These are phyloP conservation scores for Pyrus communis DNA, from an alignment of 306 rosid genomes.

Conservation along the genomic window DNA sequence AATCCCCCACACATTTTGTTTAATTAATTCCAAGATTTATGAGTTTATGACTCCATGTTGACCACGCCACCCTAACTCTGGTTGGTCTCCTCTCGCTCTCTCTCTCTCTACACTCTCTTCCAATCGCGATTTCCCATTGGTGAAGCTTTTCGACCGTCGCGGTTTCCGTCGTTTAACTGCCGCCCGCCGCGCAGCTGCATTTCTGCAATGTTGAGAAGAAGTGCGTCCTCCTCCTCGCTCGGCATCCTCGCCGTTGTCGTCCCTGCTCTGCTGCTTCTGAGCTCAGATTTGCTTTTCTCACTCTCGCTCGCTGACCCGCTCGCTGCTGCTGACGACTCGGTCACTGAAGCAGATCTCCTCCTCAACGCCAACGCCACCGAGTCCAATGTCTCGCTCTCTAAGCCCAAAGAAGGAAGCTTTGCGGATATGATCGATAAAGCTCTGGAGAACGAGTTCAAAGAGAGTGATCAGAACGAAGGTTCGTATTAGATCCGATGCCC, in stretches of 20 bases:
- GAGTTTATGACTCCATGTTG: constrained; percentile 39
- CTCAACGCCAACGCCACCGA: constrained; percentile 48
- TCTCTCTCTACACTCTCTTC: neutral
- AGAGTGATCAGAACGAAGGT: constrained; percentile 92
- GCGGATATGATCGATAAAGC: constrained; percentile 97
- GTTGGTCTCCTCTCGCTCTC: constrained; percentile 6
- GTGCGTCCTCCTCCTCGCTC: constrained; percentile 15
- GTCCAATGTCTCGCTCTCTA: constrained; percentile 54
- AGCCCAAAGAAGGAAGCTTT: constrained; percentile 69
- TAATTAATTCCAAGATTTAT: neutral
- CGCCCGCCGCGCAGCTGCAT: neutral
- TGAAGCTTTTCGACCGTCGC: neutral
- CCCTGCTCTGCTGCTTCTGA: constrained; percentile 22
- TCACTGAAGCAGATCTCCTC: constrained; percentile 44
- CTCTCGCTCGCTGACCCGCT: constrained; percentile 27
- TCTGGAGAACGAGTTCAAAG: constrained; percentile 86
- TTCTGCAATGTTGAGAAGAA: constrained; percentile 39
- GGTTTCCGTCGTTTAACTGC: neutral
- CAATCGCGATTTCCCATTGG: neutral
- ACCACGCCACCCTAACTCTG: constrained; percentile 25
- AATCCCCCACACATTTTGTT: neutral
- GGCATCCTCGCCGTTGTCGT: constrained; percentile 11
- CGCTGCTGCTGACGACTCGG: neutral
- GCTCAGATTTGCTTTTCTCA: constrained; percentile 32
- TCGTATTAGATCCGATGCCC: constrained; percentile 25